Evolutionary conservation across 306 rosid genomes (phyloP).

Genomic region (Inga oerstediana): DNA sequence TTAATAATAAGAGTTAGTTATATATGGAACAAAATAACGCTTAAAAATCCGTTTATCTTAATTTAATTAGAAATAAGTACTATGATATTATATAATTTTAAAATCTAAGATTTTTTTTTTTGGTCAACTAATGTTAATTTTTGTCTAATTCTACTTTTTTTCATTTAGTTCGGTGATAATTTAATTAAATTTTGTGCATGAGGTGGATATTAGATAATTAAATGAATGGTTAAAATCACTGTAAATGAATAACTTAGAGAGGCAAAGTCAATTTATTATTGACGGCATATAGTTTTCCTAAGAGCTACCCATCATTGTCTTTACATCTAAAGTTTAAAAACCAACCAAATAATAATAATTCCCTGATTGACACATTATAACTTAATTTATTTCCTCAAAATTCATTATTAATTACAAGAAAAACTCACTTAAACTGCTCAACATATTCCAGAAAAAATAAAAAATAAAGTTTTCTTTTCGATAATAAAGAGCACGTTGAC

Average conservation of each 20-base stretch:
- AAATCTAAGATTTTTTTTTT: no score
- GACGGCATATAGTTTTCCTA: slow-evolving; percentile 2
- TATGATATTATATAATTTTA: no score
- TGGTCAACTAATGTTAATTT: not conserved
- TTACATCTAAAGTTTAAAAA: not conserved
- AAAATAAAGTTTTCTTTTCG: not conserved
- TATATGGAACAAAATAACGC: no score
- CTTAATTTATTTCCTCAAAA: not conserved
- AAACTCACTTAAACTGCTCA: slow-evolving; percentile 5
- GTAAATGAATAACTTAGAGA: not conserved
- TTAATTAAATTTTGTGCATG: not conserved
- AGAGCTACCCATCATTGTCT: not conserved
- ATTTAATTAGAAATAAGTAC: no score
- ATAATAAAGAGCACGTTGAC: slow-evolving; percentile 17
- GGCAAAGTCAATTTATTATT: not conserved
- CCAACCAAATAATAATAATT: not conserved
- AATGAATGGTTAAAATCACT: not conserved
- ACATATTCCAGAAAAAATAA: not conserved
- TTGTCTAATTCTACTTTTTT: no score
- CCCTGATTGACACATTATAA: slow-evolving; percentile 4
- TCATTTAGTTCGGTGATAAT: not conserved
- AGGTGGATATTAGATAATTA: not conserved
- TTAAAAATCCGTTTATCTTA: no score
- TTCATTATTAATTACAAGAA: not conserved
- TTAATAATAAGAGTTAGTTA: no score